Percentiles rank a stretch among this genome's conserved stretches.
Conservation (phyloP, 106 monocot genomes). For the Dioscorea dumetorum region DNA sequence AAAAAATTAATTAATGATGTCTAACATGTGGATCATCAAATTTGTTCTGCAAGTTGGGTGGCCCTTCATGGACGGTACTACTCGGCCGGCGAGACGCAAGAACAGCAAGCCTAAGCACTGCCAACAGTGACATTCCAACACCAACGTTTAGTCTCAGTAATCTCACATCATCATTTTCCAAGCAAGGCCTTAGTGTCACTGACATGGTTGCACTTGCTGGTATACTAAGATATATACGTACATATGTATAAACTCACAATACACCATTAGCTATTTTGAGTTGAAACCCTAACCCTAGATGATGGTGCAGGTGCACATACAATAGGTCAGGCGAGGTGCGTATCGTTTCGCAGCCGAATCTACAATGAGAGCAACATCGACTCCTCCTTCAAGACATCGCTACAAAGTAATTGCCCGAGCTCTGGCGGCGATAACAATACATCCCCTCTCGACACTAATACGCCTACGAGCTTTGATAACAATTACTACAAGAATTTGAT, state of each 20-base stretch:
- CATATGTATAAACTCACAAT: too few species aligned
- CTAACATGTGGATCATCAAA: not conserved
- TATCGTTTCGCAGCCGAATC: conserved; percentile 22
- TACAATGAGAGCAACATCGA: conserved; percentile 53
- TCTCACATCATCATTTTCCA: conserved; percentile 40
- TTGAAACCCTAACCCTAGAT: not conserved
- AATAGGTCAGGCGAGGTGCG: conserved; percentile 45
- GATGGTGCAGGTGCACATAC: conserved; percentile 34
- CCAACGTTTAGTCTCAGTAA: conserved; percentile 25
- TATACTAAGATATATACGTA: not conserved
- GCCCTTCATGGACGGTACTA: conserved; percentile 59
- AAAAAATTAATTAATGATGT: not conserved
- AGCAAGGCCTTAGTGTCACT: conserved; percentile 31
- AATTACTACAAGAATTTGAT: conserved; percentile 33
- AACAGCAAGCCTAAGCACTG: conserved; percentile 46
- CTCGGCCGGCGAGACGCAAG: conserved; percentile 71
- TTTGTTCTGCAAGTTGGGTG: conserved; percentile 41
- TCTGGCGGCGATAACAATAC: conserved; percentile 31
- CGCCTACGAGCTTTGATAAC: conserved; percentile 30
- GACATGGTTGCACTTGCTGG: conserved; percentile 64
- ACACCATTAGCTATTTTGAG: too few species aligned
- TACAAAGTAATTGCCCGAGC: conserved; percentile 27
- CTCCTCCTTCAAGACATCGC: conserved; percentile 18
- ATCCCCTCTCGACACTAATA: conserved; percentile 23
- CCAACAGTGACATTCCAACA: conserved; percentile 60